Base-by-base conservation (phyloP, 768 basidiomycete species). In the Mycena pura region DNA sequence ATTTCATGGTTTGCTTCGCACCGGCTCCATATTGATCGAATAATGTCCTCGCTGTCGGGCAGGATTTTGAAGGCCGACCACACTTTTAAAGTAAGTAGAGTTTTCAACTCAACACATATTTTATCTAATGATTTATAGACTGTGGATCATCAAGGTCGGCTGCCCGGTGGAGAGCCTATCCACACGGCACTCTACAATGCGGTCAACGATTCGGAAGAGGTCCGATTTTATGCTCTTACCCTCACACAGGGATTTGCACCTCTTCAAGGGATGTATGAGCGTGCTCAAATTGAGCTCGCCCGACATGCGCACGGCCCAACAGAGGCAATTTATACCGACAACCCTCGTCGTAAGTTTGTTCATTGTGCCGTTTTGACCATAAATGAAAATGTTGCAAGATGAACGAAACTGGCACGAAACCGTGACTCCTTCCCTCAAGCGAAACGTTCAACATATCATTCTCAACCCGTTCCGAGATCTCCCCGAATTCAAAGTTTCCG, bases 141-240 rank as follows among this genome's bases (percentile, higher is more conserved):
- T 3, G 22, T 64, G 0, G 64, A 68, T 15, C 60, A 68, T 46
- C 59, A 65, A 57, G 57, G 62, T 17, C 45, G 66, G 17, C 27
- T 68, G 2, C 60, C 59, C 19, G 66, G 66, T 25, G 59, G 59
- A 25, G 63, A 64, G 27, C 45, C 50, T n/a, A 58, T 65, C 15
- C 55, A 64, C 45, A 47, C 60, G 5, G 66, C 63, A 2, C 34
- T 50, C 1, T 65, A 65, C 27, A 43, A 50, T 1, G 27, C 27
- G 17, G 63, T 65, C 34, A 68, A 68, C 39, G 48, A 62, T 14
- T 40, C 14, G 29, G 66, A 68, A 28, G 66, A 64, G 38, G 54
- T 68, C 38, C 57, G 63, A 3, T 34, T 39, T 19, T 60, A 65
- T 14, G 48, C 21, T 2, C 29, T 68, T 6, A 57, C 55, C 2